Evolutionary conservation across 2,329 filamentous ascomycete species (phyloP).

Genomic region (Alternaria alternata): DNA sequence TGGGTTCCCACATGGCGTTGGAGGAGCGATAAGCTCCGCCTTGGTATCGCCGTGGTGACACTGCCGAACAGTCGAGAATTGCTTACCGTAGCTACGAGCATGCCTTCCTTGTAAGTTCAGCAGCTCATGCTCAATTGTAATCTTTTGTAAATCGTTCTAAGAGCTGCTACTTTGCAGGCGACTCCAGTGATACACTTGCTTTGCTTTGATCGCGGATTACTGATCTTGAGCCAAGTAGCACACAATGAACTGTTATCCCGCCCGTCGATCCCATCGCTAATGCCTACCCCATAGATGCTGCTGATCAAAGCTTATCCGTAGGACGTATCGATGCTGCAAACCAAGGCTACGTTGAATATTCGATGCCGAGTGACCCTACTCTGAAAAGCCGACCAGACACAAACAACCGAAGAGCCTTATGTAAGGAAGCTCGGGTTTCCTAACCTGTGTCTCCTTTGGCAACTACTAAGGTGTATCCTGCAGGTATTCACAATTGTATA

Average conservation of each 20-base stretch:
- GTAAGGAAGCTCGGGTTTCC: background rate
- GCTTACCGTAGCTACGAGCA: background rate
- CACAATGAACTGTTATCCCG: background rate
- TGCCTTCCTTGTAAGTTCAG: background rate
- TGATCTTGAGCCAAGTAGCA: background rate
- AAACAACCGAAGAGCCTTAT: background rate
- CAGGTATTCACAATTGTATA: background rate
- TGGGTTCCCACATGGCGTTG: conserved; percentile 4
- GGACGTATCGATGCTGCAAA: background rate
- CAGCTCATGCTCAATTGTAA: background rate
- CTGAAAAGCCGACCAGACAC: background rate
- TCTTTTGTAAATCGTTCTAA: background rate
- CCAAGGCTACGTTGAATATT: background rate
- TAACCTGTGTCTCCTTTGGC: background rate
- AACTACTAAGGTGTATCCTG: background rate
- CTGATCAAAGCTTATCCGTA: background rate
- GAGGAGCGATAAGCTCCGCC: conserved; percentile 4
- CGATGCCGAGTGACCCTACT: background rate
- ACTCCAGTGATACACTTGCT: background rate
- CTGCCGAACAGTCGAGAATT: background rate
- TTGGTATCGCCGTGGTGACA: background rate
- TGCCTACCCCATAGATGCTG: background rate
- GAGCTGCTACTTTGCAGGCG: background rate
- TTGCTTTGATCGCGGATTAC: background rate
- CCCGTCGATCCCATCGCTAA: conserved; percentile 1